Conservation (phyloP, 73 alveolate genomes). For the Stentor coeruleus region DNA sequence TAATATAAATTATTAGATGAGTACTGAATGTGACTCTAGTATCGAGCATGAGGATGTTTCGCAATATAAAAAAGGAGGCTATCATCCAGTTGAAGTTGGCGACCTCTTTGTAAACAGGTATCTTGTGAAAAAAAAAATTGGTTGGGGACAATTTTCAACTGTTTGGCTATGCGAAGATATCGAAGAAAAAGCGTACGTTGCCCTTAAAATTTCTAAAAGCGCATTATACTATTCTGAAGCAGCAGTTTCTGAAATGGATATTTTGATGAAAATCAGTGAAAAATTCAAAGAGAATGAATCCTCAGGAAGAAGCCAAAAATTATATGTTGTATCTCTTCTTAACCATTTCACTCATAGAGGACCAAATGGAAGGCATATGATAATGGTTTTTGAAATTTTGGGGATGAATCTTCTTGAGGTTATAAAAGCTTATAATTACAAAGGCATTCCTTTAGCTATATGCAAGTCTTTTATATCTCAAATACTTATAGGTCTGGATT, state of each 20-base stretch:
- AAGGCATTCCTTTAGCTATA: too few species aligned
- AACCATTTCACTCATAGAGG: constrained; percentile 81
- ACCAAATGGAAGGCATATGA: constrained; percentile 81
- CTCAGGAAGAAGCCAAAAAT: constrained; percentile 55
- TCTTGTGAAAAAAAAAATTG: constrained; percentile 80
- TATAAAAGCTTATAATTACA: constrained; percentile 72
- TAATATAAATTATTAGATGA: too few species aligned
- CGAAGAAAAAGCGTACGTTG: constrained; percentile 84
- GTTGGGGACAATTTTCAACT: constrained; percentile 96
- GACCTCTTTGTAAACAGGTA: constrained; percentile 87
- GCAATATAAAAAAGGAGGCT: constrained; percentile 94
- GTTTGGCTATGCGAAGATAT: constrained; percentile 91
- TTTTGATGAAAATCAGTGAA: constrained; percentile 76
- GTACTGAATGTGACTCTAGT: too few species aligned
- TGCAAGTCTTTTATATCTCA: constrained; percentile 80
- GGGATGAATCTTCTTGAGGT: constrained; percentile 80
- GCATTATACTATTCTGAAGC: constrained; percentile 90
- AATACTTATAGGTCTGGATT: constrained; percentile 62
- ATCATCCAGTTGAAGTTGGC: constrained; percentile 96
- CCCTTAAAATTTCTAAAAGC: constrained; percentile 87
- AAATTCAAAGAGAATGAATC: constrained; percentile 51
- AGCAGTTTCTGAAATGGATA: constrained; percentile 94
- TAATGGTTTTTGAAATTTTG: constrained; percentile 83
- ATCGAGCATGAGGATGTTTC: constrained; percentile 37
- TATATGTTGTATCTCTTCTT: constrained; percentile 79